phyloP scores from a whole-genome alignment of 78 protist species.

The Guillardia theta region DNA sequence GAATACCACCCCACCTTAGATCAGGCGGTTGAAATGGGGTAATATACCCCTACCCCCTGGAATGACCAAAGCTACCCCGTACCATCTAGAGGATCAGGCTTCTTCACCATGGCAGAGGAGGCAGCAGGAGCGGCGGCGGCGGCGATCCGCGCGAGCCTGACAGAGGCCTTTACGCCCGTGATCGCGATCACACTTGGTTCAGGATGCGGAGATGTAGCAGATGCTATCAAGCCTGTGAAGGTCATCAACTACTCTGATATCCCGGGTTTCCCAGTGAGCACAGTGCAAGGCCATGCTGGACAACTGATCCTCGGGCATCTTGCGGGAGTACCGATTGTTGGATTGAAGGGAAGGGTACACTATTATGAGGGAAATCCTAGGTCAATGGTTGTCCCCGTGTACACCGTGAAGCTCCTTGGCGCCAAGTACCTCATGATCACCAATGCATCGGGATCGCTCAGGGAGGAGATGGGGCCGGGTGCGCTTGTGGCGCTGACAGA shows the following conservation, averaged over 20 bases:
- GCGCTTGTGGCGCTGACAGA: slow-evolving; percentile 24
- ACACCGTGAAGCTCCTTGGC: neutral
- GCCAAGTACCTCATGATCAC: neutral
- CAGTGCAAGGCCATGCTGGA: slow-evolving; percentile 16
- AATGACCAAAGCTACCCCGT: too few species aligned
- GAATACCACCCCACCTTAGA: too few species aligned
- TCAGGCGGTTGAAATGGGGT: too few species aligned
- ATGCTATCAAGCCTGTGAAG: neutral
- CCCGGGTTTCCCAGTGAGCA: slow-evolving; percentile 8
- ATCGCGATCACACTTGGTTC: neutral
- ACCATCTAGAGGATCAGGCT: too few species aligned
- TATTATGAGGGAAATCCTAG: slow-evolving; percentile 13
- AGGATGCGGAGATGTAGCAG: slow-evolving; percentile 33
- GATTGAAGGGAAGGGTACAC: slow-evolving; percentile 26
- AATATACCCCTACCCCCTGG: too few species aligned
- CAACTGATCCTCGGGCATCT: neutral
- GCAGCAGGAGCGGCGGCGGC: too few species aligned
- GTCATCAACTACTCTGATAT: neutral
- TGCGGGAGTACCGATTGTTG: neutral
- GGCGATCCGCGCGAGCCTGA: too few species aligned
- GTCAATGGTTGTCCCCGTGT: slow-evolving; percentile 13
- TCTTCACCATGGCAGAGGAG: too few species aligned
- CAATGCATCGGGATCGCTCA: neutral
- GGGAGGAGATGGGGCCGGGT: neutral
- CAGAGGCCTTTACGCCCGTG: neutral